Evolutionary conservation across 2,329 filamentous ascomycete species (phyloP), one percentile per base, ranked within the genome.

Genomic region (Ascosphaera aggregata): DNA sequence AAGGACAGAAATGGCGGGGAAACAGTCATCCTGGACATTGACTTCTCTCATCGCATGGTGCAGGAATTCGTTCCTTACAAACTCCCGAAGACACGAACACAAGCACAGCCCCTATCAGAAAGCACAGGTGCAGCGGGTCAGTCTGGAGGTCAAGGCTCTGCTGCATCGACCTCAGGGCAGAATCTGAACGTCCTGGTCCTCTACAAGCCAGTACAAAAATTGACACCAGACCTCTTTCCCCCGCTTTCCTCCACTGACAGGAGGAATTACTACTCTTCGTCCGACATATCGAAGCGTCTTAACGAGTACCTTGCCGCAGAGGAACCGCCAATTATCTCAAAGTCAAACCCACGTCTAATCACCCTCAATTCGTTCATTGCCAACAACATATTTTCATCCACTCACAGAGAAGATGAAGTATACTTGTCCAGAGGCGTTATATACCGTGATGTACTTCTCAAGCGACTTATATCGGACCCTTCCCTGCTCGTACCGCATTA

Each of bases 1-100:
- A 78, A 78, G 50, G 73, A 77, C 38, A 64, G 69, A 27, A 69
- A 66, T 43, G 70, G 71, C 3, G 67, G 72, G 27, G 73, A 78
- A 49, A 71, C 69, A 0, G 63, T 74, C 9, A 68, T 79, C 38
- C 45, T 69, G 13, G 73, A 77, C 46, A 66, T 77, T 37, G 72
- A 77, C 49, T 78, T 76, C 51, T 57, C 66, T 15, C 67, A 76
- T 43, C 51, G 50, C 5, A 59, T 61, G 2, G 52, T 77, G 13
- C 48, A 59, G 30, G 53, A 60, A 17, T 79, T 78, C 52, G 62
- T 64, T 18, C 71, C 74, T 2, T 78, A 79, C 52, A 61, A 62
- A 31, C 56, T 78, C 9, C 69, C 73, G 1, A 67, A 67, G 36
- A 46, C 56, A 11, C 51, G 57, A 17, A 61, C 63, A 11, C 58